phyloP scores from a whole-genome alignment of 2,329 filamentous ascomycete genomes.

The Talaromyces sp. region DNA sequence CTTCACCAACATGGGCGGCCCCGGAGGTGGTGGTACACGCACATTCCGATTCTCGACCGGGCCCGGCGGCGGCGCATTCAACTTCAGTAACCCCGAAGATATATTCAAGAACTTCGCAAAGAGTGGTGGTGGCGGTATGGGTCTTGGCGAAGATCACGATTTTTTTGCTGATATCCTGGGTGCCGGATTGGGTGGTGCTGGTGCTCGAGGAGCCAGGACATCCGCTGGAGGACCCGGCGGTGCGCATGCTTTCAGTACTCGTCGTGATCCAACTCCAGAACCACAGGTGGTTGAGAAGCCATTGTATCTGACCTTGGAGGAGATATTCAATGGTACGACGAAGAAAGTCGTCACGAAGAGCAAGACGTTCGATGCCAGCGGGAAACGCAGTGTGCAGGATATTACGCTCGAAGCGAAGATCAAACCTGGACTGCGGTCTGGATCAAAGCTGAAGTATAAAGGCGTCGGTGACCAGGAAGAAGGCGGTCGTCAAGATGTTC shows the following conservation, averaged over 20 bases:
- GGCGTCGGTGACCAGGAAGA: constrained; percentile 98
- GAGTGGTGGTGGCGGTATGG: constrained; percentile 46
- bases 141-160: constrained; percentile 48
- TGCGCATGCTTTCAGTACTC: constrained; percentile 26
- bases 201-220: constrained; percentile 32
- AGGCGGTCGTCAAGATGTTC: constrained; percentile 88
- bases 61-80: constrained; percentile 64
- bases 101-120: constrained; percentile 84
- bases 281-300: constrained; percentile 86
- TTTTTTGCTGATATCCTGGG: constrained; percentile 50
- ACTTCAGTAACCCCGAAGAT: constrained; percentile 74
- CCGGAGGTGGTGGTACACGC: constrained; percentile 47
- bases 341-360: constrained; percentile 99
- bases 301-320: constrained; percentile 75
- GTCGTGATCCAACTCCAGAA: constrained; percentile 61
- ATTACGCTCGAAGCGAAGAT: constrained; percentile 91
- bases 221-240: constrained; percentile 21
- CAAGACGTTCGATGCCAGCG: constrained; percentile 80
- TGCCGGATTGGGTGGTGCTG: constrained; percentile 35
- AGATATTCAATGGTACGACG: constrained; percentile 76
- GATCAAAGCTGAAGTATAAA: constrained; percentile 96
- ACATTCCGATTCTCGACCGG: constrained; percentile 45
- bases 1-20: constrained; percentile 38
- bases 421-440: constrained; percentile 91
- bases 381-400: constrained; percentile 81